phyloP scores from a whole-genome alignment of 1,284 basidiomycete genomes.

The Moniliophthora roreri region DNA sequence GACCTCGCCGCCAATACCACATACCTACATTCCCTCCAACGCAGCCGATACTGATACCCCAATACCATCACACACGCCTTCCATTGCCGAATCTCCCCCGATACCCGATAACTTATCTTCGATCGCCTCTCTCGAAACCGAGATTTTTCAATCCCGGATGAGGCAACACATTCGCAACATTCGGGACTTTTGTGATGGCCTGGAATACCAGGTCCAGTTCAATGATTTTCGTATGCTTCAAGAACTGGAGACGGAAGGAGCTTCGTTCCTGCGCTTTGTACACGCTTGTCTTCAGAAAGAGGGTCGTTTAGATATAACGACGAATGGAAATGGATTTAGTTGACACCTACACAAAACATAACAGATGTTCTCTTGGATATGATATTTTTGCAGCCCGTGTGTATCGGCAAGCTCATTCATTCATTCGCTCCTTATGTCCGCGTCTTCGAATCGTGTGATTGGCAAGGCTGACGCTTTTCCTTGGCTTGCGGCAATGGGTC shows the following conservation, averaged over 20 bases:
- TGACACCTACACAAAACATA: too few relatives aligned
- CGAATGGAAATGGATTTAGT: neutral
- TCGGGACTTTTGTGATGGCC: constrained; percentile 31
- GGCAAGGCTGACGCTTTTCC: too few relatives aligned
- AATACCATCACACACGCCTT: neutral
- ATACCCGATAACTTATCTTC: neutral
- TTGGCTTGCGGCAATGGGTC: too few relatives aligned
- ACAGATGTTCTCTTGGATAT: too few relatives aligned
- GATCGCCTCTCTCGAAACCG: constrained; percentile 1
- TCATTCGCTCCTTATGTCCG: too few relatives aligned
- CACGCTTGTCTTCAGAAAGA: constrained; percentile 7
- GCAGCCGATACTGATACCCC: too few relatives aligned
- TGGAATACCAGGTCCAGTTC: constrained; percentile 34
- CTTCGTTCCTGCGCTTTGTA: neutral
- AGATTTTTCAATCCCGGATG: constrained; percentile 27
- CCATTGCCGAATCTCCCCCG: neutral
- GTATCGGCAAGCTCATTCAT: too few relatives aligned
- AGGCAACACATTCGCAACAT: constrained; percentile 28
- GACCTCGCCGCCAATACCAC: neutral
- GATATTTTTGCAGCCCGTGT: too few relatives aligned
- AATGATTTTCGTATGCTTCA: constrained; percentile 29
- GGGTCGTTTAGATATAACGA: constrained; percentile 3
- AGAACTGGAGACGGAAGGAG: constrained; percentile 15
- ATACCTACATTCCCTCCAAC: neutral
- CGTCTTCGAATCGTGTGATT: too few relatives aligned